Base-by-base conservation (phyloP, 768 basidiomycete genomes). In the Leccinum longicurvipes region DNA sequence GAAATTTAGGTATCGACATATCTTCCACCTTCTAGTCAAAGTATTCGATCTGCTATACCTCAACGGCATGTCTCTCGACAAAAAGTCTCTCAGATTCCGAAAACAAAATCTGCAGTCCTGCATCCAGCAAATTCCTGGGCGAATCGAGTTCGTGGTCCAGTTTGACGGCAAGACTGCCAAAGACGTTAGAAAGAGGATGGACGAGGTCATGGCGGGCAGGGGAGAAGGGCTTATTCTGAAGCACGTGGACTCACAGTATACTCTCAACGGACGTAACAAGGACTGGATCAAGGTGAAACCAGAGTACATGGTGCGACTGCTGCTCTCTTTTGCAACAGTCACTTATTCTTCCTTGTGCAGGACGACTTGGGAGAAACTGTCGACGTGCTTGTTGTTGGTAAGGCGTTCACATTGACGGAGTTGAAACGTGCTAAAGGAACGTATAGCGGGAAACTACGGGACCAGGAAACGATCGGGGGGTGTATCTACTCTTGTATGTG, bases 271-370 rank as follows among this genome's bases (percentile, higher is more conserved):
- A 1, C 79, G 97, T 56, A 92, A 89, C 63, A 82, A 85, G 69
- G 88, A 91, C 63, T 99, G 97, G 96, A 84, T 96, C 65, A 99
- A 99, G 76, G 87, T 93, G 23, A 91, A 92, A 64, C 89, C 89
- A 1, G 91, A 93, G 68, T 93, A 91, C 60, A 89, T 91, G 85
- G 90, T 89, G 60, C 50, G 74, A 67, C 24, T 11, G 1, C 17
- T 15, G 6, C 24, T 2, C 4, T 41, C 9, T 4, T 2, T 28
- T 32, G 31, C 34, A 17, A 19, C 15, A 1, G n/a, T 17, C 19
- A 12, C 19, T 62, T 27, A 67, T 42, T 36, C 23, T 6, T 48
- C 10, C 11, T 42, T 12, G 15, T 42, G 8, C 51, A 91, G 90
- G 93, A 95, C 61, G 88, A 91, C 57, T 83, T 95, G 81, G 93